phyloP scores from a whole-genome alignment of 2,329 filamentous ascomycete species.

The Aaosphaeria pasadenensis region DNA sequence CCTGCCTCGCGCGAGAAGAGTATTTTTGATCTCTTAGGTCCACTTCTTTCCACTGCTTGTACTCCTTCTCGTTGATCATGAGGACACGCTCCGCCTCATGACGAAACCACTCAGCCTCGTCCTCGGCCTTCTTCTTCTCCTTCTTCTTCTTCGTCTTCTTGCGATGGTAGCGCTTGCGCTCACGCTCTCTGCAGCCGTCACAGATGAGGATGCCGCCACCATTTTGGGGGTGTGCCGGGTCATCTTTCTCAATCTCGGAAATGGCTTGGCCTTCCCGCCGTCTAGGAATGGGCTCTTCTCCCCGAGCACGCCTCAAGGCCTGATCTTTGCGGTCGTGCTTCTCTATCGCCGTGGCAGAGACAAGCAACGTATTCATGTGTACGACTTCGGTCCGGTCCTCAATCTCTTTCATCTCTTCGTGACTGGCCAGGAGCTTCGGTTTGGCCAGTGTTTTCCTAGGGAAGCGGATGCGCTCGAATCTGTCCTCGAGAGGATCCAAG shows the following conservation, averaged over 20 bases:
- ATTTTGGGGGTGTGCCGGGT: conserved; percentile 72
- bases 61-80: conserved; percentile 38
- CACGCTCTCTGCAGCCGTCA: conserved; percentile 82
- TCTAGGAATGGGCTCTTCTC: conserved; percentile 37
- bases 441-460: conserved; percentile 92
- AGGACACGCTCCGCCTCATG: conserved; percentile 44
- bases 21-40: conserved; percentile 12
- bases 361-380: conserved; percentile 47
- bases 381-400: conserved; percentile 56
- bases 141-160: too few relatives aligned
- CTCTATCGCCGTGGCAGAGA: conserved; percentile 90
- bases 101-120: conserved; percentile 76
- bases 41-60: conserved; percentile 31
- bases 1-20: conserved; percentile 58
- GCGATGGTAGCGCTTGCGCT: conserved; percentile 83
- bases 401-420: conserved; percentile 68
- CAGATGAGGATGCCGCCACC: conserved; percentile 96
- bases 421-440: conserved; percentile 81
- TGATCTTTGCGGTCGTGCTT: conserved; percentile 63
- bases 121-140: conserved; percentile 89
- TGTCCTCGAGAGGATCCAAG: conserved; percentile 69
- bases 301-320: conserved; percentile 62
- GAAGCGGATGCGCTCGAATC: conserved; percentile 78
- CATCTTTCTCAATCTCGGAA: conserved; percentile 52
- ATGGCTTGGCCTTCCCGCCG: conserved; percentile 38